Percentiles rank a stretch among this genome's conserved stretches.
Conservation (phyloP, 257 asterid genomes). For the Gentiana macrophylla region DNA sequence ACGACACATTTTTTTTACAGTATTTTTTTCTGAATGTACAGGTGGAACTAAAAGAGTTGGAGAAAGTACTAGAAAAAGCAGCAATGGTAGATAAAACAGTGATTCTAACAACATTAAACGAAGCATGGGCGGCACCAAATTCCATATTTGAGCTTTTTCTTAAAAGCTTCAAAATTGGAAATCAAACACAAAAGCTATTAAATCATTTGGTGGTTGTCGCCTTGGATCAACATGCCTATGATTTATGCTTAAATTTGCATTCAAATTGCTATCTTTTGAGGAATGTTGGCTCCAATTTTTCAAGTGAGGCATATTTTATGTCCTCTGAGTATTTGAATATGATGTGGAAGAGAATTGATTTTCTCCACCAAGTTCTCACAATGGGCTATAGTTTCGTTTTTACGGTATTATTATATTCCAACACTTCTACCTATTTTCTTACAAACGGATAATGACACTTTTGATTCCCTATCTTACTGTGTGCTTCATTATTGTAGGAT, state of each 20-base stretch:
- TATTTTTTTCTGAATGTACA: too few relatives aligned
- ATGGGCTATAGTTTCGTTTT: conserved; percentile 44
- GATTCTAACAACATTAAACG: too few relatives aligned
- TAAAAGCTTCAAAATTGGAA: conserved; percentile 53
- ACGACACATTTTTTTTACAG: too few relatives aligned
- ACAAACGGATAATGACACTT: neutral
- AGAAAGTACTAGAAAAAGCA: too few relatives aligned
- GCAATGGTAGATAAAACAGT: too few relatives aligned
- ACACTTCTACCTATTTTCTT: too few relatives aligned
- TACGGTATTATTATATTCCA: conserved; percentile 25
- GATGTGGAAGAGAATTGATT: conserved; percentile 57
- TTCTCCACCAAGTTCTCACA: conserved; percentile 33
- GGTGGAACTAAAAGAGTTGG: too few relatives aligned
- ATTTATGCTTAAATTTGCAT: conserved; percentile 28
- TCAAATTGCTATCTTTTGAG: conserved; percentile 39
- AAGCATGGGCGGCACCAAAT: too few relatives aligned
- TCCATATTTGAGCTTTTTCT: conserved; percentile 17
- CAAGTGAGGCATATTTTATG: conserved; percentile 47
- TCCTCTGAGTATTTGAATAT: conserved; percentile 37
- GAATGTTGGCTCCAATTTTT: conserved; percentile 38
- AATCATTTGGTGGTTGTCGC: conserved; percentile 43
- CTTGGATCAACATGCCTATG: conserved; percentile 37
- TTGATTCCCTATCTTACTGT: neutral
- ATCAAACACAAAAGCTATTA: conserved; percentile 30
- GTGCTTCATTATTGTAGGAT: conserved; percentile 22